Conservation (phyloP, 495 filamentous ascomycete species). For the Viridothelium virens region DNA sequence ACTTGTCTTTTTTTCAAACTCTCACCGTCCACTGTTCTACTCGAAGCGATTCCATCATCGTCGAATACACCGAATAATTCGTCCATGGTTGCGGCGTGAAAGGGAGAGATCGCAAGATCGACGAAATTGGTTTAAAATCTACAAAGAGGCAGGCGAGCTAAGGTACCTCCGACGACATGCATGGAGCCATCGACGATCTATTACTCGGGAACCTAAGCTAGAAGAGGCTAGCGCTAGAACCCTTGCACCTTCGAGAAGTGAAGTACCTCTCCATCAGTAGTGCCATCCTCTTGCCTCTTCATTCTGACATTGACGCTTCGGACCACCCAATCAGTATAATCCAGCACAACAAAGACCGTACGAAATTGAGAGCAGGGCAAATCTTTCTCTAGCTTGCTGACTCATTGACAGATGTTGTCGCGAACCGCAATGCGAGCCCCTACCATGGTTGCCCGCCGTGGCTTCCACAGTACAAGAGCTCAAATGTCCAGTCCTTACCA, state of each 20-base stretch:
- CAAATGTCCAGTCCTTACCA: slow-evolving; percentile 88
- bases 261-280: no score
- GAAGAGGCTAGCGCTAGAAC: no score
- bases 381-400: neutral
- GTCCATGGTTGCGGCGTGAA: slow-evolving; percentile 24
- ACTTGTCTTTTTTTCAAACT: slow-evolving; percentile 52
- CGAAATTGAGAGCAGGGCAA: neutral
- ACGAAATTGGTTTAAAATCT: slow-evolving; percentile 7
- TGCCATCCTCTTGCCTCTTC: neutral
- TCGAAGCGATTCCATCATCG: slow-evolving; percentile 24
- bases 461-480: slow-evolving; percentile 83
- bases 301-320: neutral
- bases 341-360: neutral
- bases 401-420: slow-evolving; percentile 65
- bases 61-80: slow-evolving; percentile 39
- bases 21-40: slow-evolving; percentile 13
- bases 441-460: slow-evolving; percentile 71
- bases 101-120: neutral
- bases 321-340: neutral
- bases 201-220: neutral
- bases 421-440: slow-evolving; percentile 63
- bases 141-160: slow-evolving; percentile 5
- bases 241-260: no score
- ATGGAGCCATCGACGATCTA: neutral
- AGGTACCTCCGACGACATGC: neutral